phyloP scores from a whole-genome alignment of 768 basidiomycete genomes.

The Tubosaeta sp. region DNA sequence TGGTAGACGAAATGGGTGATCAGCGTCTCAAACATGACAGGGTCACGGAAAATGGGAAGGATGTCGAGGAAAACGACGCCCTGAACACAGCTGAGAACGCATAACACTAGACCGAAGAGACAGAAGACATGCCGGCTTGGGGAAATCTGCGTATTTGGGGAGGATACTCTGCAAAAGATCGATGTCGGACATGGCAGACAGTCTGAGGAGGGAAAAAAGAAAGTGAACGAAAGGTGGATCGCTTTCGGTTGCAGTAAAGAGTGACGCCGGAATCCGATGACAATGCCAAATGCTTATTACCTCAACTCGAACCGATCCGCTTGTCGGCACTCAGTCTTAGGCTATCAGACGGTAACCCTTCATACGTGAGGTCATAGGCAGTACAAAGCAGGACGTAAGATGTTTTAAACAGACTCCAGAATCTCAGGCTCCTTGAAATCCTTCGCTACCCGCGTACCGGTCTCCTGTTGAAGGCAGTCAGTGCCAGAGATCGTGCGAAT shows the following conservation, averaged over 20 bases:
- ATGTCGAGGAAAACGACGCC: conserved; percentile 93
- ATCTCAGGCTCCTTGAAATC: conserved; percentile 99
- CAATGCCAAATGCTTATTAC: background rate
- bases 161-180: conserved; percentile 63
- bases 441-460: conserved; percentile 88
- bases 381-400: conserved; percentile 34
- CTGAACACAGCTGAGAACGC: conserved; percentile 33
- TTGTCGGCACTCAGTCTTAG: conserved; percentile 7
- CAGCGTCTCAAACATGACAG: conserved; percentile 82
- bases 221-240: conserved; percentile 1
- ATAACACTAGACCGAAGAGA: background rate
- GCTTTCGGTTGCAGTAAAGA: background rate
- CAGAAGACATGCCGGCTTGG: conserved; percentile 66
- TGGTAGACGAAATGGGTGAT: conserved; percentile 87
- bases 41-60: conserved; percentile 87
- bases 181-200: conserved; percentile 67
- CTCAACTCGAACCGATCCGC: background rate
- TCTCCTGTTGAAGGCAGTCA: conserved; percentile 56
- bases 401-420: conserved; percentile 80
- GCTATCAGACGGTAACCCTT: conserved; percentile 21
- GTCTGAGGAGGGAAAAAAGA: background rate
- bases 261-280: background rate
- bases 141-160: conserved; percentile 70
- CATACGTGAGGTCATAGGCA: conserved; percentile 27
- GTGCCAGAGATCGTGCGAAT: background rate